phyloP scores from a whole-genome alignment of 352 stramenopile genomes.

The Pythium chondricola region DNA sequence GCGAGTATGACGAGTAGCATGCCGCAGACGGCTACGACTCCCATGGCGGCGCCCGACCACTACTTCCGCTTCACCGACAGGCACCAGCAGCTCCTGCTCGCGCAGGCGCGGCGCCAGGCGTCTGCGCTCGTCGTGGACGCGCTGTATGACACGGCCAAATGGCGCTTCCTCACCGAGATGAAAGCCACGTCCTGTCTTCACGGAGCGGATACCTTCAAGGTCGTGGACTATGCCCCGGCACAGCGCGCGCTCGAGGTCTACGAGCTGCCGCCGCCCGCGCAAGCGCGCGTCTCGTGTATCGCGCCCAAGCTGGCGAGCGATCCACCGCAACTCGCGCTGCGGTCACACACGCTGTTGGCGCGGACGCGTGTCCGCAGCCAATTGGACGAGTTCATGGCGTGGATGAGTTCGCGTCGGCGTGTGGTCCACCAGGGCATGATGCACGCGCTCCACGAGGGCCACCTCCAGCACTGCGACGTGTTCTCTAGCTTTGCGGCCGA shows the following conservation, averaged over 20 bases:
- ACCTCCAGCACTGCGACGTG: constrained; percentile 51
- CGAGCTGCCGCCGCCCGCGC: constrained; percentile 39
- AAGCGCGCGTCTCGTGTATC: constrained; percentile 44
- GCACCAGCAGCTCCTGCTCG: constrained; percentile 41
- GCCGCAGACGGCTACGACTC: neutral
- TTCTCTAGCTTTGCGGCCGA: constrained; percentile 46
- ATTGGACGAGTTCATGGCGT: constrained; percentile 65
- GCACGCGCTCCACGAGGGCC: constrained; percentile 45
- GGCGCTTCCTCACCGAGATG: constrained; percentile 32
- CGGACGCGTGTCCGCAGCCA: constrained; percentile 46
- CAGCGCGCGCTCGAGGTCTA: constrained; percentile 37
- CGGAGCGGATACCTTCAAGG: neutral
- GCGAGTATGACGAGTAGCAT: too few relatives aligned
- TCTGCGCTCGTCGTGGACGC: constrained; percentile 53
- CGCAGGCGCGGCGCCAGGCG: constrained; percentile 43
- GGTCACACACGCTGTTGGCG: constrained; percentile 49
- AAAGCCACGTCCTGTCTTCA: constrained; percentile 6
- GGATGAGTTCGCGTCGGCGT: constrained; percentile 34
- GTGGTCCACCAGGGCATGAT: constrained; percentile 56
- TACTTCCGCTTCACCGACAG: constrained; percentile 52
- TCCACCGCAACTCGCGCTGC: constrained; percentile 17
- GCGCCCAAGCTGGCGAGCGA: constrained; percentile 20
- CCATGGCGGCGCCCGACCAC: constrained; percentile 14
- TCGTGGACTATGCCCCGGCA: neutral
- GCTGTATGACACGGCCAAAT: constrained; percentile 56